Conservation (phyloP, 371 early-diverging fungal species). For the Amoeboaphelidium protococcarum region DNA sequence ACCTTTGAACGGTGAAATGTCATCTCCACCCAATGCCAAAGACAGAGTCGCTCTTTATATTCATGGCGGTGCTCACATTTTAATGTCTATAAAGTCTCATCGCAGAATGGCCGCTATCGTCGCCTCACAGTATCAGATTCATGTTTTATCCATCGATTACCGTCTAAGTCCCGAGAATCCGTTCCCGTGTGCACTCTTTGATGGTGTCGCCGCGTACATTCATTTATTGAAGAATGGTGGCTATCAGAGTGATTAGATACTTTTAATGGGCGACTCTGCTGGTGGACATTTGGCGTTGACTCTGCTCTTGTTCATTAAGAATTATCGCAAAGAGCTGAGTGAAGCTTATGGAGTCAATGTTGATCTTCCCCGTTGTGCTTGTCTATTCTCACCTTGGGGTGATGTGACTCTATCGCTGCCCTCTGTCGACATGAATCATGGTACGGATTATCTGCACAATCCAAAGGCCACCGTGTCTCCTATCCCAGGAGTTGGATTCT, state of each 20-base stretch:
- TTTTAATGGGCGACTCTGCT: conserved; percentile 53
- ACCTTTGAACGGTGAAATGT: no score
- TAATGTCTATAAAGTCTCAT: conserved; percentile 19
- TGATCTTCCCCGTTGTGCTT: background rate
- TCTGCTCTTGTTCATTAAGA: conserved; percentile 9
- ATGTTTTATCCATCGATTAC: conserved; percentile 31
- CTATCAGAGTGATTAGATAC: conserved; percentile 10
- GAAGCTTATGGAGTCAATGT: background rate
- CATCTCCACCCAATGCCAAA: no score
- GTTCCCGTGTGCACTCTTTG: conserved; percentile 54
- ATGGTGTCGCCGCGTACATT: conserved; percentile 39
- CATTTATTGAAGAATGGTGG: conserved; percentile 19
- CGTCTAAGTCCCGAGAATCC: conserved; percentile 54
- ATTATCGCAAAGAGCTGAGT: conserved; percentile 1
- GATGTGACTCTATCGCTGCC: conserved; percentile 11
- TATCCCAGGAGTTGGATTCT: no score
- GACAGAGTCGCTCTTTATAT: conserved; percentile 21
- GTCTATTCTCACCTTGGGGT: background rate
- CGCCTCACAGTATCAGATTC: conserved; percentile 11
- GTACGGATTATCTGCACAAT: conserved; percentile 31
- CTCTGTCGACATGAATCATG: conserved; percentile 23
- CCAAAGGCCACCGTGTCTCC: no score
- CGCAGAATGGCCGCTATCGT: conserved; percentile 16
- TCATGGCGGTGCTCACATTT: conserved; percentile 43
- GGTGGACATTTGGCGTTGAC: conserved; percentile 31